Conservation (phyloP, 202 grass and related monocot genomes). For the Schoenoplectus triqueter region DNA sequence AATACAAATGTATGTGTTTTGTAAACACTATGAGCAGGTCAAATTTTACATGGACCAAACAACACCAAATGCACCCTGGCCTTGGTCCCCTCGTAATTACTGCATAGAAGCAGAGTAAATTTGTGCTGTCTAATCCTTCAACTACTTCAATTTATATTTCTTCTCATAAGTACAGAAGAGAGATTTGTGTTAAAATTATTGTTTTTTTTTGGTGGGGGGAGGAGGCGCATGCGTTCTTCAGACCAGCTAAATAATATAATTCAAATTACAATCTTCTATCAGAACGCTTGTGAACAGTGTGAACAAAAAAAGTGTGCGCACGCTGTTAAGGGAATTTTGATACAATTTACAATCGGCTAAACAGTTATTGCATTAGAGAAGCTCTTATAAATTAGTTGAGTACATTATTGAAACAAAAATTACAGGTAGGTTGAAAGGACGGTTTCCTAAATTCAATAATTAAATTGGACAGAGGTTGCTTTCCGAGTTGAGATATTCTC, state of each 20-base stretch:
- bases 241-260: not conserved
- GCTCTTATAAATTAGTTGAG: not conserved
- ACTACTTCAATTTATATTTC: no score
- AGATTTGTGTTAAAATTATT: no score
- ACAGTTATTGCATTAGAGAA: no score
- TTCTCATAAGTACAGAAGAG: no score
- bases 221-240: no score
- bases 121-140: no score
- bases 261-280: not conserved
- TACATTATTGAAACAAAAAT: not conserved
- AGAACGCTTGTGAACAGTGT: not conserved
- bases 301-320: not conserved
- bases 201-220: no score
- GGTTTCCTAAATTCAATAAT: not conserved
- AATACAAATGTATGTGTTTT: not conserved
- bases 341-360: no score
- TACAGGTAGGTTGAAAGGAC: not conserved
- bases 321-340: not conserved
- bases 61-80: not conserved
- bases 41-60: not conserved
- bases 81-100: not conserved
- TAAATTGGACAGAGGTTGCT: not conserved
- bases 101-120: no score
- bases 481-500: not conserved
- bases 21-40: not conserved